phyloP scores from a whole-genome alignment of 2,329 filamentous ascomycete genomes.

The Endoconidiophora polonica region DNA sequence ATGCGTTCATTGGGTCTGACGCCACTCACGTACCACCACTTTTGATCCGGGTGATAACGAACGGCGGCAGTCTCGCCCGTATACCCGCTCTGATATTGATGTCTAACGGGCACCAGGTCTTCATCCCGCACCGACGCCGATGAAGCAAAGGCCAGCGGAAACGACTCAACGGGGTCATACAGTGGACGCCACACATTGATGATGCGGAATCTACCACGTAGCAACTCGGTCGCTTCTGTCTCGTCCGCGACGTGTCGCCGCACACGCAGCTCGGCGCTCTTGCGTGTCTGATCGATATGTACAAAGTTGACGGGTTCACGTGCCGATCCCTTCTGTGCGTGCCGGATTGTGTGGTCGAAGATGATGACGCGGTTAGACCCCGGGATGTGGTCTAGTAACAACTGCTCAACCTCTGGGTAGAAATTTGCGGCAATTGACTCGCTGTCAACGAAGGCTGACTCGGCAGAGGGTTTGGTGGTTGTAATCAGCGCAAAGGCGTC shows the following conservation, averaged over 20 bases:
- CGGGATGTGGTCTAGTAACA: conserved; percentile 51
- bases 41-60: conserved; percentile 39
- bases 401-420: conserved; percentile 66
- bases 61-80: conserved; percentile 62
- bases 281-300: conserved; percentile 69
- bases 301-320: conserved; percentile 54
- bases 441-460: conserved; percentile 49
- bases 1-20: conserved; percentile 60
- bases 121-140: conserved; percentile 41
- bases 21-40: conserved; percentile 68
- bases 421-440: conserved; percentile 53
- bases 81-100: conserved; percentile 49
- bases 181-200: conserved; percentile 73
- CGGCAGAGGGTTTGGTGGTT: conserved; percentile 36
- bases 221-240: conserved; percentile 45
- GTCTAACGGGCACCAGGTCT: conserved; percentile 56
- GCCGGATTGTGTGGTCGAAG: conserved; percentile 83
- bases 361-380: conserved; percentile 51
- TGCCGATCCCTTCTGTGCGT: conserved; percentile 37
- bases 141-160: conserved; percentile 52
- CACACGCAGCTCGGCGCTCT: conserved; percentile 50
- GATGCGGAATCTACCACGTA: conserved; percentile 58
- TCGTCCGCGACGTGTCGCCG: conserved; percentile 42
- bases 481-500: conserved; percentile 56
- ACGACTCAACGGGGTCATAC: conserved; percentile 44